A percentile compares a stretch with the other conserved stretches of the same genome.
These are phyloP conservation scores for Ogataea paraovalis DNA, from an alignment of 805 yeast genomes.

Conservation along the genomic window DNA sequence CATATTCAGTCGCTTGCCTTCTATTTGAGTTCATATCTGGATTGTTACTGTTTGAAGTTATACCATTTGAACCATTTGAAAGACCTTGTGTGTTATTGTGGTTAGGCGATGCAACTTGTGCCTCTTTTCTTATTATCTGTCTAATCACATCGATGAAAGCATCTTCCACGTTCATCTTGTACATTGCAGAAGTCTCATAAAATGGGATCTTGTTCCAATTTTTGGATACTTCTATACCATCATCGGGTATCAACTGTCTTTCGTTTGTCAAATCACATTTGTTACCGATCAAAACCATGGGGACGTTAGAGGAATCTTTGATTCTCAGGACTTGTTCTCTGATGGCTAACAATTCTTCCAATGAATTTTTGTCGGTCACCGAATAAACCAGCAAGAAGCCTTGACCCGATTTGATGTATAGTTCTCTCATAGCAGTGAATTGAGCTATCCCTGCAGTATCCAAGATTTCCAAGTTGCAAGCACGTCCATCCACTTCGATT, in stretches of 20 bases:
- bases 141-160: conserved; percentile 86
- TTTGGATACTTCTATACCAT: conserved; percentile 78
- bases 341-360: conserved; percentile 72
- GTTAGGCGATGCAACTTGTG: conserved; percentile 19
- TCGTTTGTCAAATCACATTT: conserved; percentile 80
- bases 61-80: conserved; percentile 3
- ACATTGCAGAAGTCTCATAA: conserved; percentile 91
- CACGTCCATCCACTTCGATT: conserved; percentile 81
- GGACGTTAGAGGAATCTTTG: conserved; percentile 72
- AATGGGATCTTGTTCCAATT: conserved; percentile 89
- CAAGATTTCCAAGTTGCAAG: conserved; percentile 76
- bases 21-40: neutral
- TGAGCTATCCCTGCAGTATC: conserved; percentile 75
- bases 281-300: conserved; percentile 88
- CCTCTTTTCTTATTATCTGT: conserved; percentile 78
- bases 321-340: conserved; percentile 82
- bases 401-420: conserved; percentile 82
- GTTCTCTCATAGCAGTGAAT: conserved; percentile 92
- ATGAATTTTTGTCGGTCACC: conserved; percentile 58
- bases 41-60: neutral
- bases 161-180: conserved; percentile 83
- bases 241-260: conserved; percentile 72
- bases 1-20: too few relatives aligned
- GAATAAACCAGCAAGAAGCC: conserved; percentile 61
- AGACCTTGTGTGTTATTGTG: conserved; percentile 1